Evolutionary conservation across 768 basidiomycete genomes (phyloP).

Genomic region (Pilatotrama ljubarskyi): DNA sequence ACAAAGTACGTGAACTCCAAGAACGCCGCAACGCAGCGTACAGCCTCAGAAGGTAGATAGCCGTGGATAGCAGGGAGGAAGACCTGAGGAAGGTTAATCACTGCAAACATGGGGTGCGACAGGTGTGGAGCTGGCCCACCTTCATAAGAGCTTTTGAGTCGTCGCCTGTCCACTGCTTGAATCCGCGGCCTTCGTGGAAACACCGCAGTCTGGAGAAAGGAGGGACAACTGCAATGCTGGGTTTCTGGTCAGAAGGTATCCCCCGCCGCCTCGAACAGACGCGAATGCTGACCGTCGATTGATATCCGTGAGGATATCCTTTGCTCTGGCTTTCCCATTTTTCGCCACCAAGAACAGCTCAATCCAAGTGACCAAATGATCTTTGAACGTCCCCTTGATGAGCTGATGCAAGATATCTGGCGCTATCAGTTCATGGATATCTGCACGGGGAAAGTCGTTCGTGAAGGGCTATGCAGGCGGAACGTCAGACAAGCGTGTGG

Average conservation of each 20-base stretch:
- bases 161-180: constrained; percentile 31
- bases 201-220: constrained; percentile 19
- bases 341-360: background rate
- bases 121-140: constrained; percentile 1
- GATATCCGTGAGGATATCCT: background rate
- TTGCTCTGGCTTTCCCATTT: background rate
- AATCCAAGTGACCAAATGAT: background rate
- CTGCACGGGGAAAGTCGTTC: too few relatives aligned
- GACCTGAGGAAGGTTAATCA: constrained; percentile 13
- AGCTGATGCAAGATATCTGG: too few relatives aligned
- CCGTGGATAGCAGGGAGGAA: constrained; percentile 26
- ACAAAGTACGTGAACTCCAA: constrained; percentile 25
- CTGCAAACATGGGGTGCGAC: background rate
- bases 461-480: too few relatives aligned
- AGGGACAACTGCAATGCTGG: background rate
- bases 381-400: too few relatives aligned
- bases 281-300: background rate
- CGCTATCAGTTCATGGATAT: background rate
- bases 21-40: background rate
- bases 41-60: background rate
- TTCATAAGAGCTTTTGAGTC: constrained; percentile 31
- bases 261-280: too few relatives aligned
- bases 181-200: constrained; percentile 25
- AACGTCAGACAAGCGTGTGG: too few relatives aligned
- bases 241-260: too few relatives aligned